phyloP scores from a whole-genome alignment of 768 basidiomycete genomes.

The Xanthoconium purpureum region DNA sequence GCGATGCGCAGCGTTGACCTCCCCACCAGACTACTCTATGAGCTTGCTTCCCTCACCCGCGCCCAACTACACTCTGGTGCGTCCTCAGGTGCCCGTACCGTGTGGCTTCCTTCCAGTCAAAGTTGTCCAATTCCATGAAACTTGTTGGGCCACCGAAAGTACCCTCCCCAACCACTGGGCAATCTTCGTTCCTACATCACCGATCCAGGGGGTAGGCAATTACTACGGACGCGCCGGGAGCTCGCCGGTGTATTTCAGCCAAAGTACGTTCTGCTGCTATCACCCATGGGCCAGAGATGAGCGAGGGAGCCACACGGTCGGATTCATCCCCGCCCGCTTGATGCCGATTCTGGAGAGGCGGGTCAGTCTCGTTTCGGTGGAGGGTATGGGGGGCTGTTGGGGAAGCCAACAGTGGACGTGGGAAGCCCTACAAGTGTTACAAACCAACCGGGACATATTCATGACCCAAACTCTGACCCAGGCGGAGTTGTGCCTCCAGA shows the following conservation, averaged over 20 bases:
- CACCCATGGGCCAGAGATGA: neutral
- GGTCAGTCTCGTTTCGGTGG: too few species aligned
- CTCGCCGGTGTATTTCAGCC: neutral
- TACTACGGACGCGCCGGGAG: constrained; percentile 4
- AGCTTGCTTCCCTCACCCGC: neutral
- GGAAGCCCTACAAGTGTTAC: too few species aligned
- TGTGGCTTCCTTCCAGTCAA: constrained; percentile 2
- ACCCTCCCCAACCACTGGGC: constrained; percentile 2
- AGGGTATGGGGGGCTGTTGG: too few species aligned
- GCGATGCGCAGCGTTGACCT: neutral
- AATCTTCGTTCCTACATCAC: constrained; percentile 12
- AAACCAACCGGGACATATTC: too few species aligned
- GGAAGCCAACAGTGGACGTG: too few species aligned
- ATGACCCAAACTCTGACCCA: too few species aligned
- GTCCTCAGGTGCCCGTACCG: neutral
- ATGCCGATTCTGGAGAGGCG: constrained; percentile 1
- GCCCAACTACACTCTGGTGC: neutral
- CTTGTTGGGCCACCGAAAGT: neutral
- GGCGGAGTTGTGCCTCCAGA: too few species aligned
- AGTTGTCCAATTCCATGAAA: neutral
- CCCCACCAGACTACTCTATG: neutral
- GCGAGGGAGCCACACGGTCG: constrained; percentile 11
- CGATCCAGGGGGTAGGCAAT: neutral
- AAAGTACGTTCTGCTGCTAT: neutral
- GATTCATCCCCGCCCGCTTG: constrained; percentile 3